Percentiles rank a stretch among this genome's conserved stretches.
Evolutionary conservation across 169 alveolate genomes (phyloP).

Genomic region (Plasmodium yoelii): DNA sequence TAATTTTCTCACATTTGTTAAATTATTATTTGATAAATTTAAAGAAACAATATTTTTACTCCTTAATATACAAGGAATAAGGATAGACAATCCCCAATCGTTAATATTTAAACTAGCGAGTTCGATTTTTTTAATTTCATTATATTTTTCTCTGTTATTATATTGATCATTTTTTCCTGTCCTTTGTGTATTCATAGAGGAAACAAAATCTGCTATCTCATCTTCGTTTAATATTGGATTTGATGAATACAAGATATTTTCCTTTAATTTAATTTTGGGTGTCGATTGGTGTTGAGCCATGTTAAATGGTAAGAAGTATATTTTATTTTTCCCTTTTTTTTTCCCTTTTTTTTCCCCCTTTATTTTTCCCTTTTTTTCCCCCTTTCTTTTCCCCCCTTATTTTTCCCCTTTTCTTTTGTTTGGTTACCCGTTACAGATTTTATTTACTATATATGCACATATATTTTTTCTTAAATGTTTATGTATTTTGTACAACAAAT

Average conservation of each 20-base stretch:
- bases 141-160: background rate
- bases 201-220: slow-evolving; percentile 65
- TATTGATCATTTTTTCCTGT: background rate
- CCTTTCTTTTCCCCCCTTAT: too few relatives aligned
- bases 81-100: slow-evolving; percentile 58
- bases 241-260: slow-evolving; percentile 24
- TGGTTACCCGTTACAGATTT: too few relatives aligned
- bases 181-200: slow-evolving; percentile 20
- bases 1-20: slow-evolving; percentile 38
- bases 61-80: slow-evolving; percentile 52
- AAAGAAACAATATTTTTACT: slow-evolving; percentile 28
- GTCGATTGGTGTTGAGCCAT: background rate
- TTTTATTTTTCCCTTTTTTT: background rate
- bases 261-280: slow-evolving; percentile 23
- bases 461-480: too few relatives aligned
- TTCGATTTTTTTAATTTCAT: slow-evolving; percentile 27
- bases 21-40: slow-evolving; percentile 38
- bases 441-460: too few relatives aligned
- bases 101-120: slow-evolving; percentile 39
- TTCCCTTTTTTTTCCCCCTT: background rate
- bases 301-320: background rate
- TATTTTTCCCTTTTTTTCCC: background rate
- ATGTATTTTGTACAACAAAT: too few relatives aligned
- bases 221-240: slow-evolving; percentile 44
- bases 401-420: background rate